Base-by-base conservation (phyloP, 208 protist genomes). In the Acanthamoeba castellanii region DNA sequence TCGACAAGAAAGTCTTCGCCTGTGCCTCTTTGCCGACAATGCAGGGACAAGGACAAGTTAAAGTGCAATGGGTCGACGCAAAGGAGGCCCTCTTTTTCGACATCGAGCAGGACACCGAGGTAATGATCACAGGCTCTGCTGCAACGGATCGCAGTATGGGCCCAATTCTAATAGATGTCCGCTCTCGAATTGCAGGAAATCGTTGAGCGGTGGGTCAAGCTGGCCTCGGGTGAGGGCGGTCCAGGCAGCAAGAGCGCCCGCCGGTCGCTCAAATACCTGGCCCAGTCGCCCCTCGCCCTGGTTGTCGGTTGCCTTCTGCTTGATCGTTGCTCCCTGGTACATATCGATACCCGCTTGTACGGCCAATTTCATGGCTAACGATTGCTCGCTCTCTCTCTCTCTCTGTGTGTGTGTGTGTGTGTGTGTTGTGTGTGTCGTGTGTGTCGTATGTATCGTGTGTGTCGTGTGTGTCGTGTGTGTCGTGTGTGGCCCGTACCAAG, bases 1-100 rank as follows among this genome's bases (percentile, higher is more conserved):
- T 64, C 11, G 61, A 92, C 85, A 92, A 72, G 52, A 92, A 92
- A 18, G 61, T 92, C 20, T 92, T 92, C n/a, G 57, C 57, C n/a
- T 92, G 85, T n/a, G 47, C 32, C 30, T n/a, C 16, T 18, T 13
- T 34, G 30, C 52, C 34, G 14, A 22, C 59, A n/a, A n/a, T 66
- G 59, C 59, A 8, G 25, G 55, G 55, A 5, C 59, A 8, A 0
- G 7, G 85, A 16, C 57, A 11, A 8, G 55, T 1, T 2, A 20
- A 82, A 45, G 32, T 2, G 18, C 76, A 25, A 22, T 85, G 76
- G 76, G 76, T 85, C 47, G 45, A 85, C 47, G 42, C 42, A 11
- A 66, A 92, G 45, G 59, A 92, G 55, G 85, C 59, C 16, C 32
- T 66, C 85, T 92, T 92, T 32, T 72, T 55, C 30, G 85, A 92